Evolutionary conservation across 441 rosid genomes (phyloP).

Genomic region (Eruca vesicaria): DNA sequence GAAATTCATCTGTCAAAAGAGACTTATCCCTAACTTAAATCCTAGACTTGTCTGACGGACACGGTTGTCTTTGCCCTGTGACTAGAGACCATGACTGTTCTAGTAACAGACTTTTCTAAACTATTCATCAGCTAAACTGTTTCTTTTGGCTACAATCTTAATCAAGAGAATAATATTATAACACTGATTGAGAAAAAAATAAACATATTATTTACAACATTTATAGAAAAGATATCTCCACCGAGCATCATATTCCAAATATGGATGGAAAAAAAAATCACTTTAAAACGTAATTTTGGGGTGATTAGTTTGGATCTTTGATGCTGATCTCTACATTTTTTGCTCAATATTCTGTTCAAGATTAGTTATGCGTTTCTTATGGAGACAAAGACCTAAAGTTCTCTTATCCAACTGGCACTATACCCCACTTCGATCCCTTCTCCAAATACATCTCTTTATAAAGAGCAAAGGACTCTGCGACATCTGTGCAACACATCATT

Average conservation of each 20-base stretch:
- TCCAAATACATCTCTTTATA: slow-evolving; percentile 37
- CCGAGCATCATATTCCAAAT: slow-evolving; percentile 27
- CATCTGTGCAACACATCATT: slow-evolving; percentile 44
- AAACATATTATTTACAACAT: slow-evolving; percentile 22
- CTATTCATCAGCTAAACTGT: slow-evolving; percentile 7
- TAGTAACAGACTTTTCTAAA: slow-evolving; percentile 7
- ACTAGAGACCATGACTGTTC: slow-evolving; percentile 10
- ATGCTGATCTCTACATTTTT: slow-evolving; percentile 41
- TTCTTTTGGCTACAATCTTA: slow-evolving; percentile 15
- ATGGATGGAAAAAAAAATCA: slow-evolving; percentile 8
- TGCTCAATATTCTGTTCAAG: slow-evolving; percentile 15
- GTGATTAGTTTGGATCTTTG: slow-evolving; percentile 24
- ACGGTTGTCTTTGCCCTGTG: slow-evolving; percentile 7
- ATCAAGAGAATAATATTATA: slow-evolving; percentile 5
- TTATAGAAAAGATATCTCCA: slow-evolving; percentile 18
- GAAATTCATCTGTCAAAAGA: slow-evolving; percentile 3
- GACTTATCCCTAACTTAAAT: slow-evolving; percentile 14
- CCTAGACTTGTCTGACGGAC: neutral
- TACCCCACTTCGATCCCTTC: slow-evolving; percentile 43
- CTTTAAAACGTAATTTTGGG: neutral
- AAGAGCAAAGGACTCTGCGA: slow-evolving; percentile 42
- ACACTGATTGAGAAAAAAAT: slow-evolving; percentile 19
- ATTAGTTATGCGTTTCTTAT: slow-evolving; percentile 8
- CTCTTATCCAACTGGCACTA: slow-evolving; percentile 43
- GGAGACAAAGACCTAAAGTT: slow-evolving; percentile 59